phyloP scores from a whole-genome alignment of 2,329 filamentous ascomycete species.

The Aspergillus ochraceus region DNA sequence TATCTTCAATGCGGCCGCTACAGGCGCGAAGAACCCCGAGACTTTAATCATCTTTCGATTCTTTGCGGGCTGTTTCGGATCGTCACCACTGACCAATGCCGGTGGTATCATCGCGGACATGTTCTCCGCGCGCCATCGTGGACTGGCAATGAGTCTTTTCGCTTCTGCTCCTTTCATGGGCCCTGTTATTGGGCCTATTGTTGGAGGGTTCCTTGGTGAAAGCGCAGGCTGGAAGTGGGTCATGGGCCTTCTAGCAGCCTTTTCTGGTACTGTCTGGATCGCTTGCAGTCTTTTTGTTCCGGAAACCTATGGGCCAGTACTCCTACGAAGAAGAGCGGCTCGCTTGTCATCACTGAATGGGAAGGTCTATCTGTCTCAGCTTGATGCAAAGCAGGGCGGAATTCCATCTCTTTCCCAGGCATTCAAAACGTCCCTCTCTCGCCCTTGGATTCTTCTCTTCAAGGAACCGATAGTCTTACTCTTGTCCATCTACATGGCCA shows the following conservation, averaged over 20 bases:
- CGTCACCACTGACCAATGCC: constrained; percentile 1
- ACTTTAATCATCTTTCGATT: constrained; percentile 1
- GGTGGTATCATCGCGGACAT: background rate
- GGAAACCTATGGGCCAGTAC: constrained; percentile 3
- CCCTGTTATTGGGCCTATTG: constrained; percentile 1
- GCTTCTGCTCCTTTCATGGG: constrained; percentile 2
- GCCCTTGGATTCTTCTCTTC: constrained; percentile 2
- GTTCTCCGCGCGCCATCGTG: background rate
- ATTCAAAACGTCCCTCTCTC: constrained; percentile 2
- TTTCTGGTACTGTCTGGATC: constrained; percentile 1
- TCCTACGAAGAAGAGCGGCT: constrained; percentile 2
- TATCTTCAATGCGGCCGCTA: background rate
- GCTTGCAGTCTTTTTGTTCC: background rate
- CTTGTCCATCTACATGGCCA: constrained; percentile 4
- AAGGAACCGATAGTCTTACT: constrained; percentile 2
- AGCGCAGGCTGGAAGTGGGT: constrained; percentile 3
- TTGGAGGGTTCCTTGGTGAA: constrained; percentile 1
- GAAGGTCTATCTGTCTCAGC: background rate
- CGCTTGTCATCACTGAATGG: background rate
- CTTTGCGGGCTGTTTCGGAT: background rate
- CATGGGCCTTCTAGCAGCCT: constrained; percentile 1
- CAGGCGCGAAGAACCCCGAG: background rate
- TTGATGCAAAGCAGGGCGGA: background rate
- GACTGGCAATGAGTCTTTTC: constrained; percentile 4
- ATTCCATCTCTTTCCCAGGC: background rate